Conservation (phyloP, 2,329 filamentous ascomycete species). For the Colletotrichum agaves region DNA sequence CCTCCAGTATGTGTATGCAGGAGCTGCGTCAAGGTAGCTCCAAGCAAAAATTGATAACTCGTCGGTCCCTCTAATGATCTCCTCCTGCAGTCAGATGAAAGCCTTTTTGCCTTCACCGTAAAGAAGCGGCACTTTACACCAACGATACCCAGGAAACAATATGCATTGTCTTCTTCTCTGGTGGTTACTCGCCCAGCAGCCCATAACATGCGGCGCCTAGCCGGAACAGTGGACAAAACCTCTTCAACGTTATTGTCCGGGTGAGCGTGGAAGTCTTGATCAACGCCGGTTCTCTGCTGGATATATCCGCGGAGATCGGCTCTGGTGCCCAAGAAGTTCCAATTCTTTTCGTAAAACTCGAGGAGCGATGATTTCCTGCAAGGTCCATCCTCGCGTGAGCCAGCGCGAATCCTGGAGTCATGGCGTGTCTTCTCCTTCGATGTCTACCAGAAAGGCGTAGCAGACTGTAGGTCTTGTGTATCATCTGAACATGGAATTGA, state of each 20-base stretch:
- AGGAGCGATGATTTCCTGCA: background rate
- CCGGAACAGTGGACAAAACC: background rate
- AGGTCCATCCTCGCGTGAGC: background rate
- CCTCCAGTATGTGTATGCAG: background rate
- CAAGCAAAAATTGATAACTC: slow-evolving; percentile 4
- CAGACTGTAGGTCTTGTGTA: background rate
- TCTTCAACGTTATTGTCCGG: background rate
- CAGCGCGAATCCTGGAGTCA: background rate
- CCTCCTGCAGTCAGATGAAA: slow-evolving; percentile 38
- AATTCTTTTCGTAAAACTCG: background rate
- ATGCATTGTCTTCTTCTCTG: slow-evolving; percentile 40
- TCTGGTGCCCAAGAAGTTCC: background rate
- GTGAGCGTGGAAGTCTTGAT: background rate
- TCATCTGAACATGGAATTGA: slow-evolving; percentile 13
- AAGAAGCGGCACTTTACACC: slow-evolving; percentile 42
- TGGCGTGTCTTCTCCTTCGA: background rate
- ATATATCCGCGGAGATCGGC: background rate
- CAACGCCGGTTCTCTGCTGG: background rate
- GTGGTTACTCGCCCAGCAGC: slow-evolving; percentile 40
- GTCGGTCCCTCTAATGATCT: background rate
- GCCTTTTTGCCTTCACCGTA: slow-evolving; percentile 43
- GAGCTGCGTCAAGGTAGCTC: background rate
- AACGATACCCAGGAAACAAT: slow-evolving; percentile 43
- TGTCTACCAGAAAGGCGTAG: background rate
- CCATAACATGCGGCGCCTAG: slow-evolving; percentile 42